Evolutionary conservation across 2,329 filamentous ascomycete genomes (phyloP), one percentile per base, ranked within the genome.

Genomic region (Thelonectria blattea): DNA sequence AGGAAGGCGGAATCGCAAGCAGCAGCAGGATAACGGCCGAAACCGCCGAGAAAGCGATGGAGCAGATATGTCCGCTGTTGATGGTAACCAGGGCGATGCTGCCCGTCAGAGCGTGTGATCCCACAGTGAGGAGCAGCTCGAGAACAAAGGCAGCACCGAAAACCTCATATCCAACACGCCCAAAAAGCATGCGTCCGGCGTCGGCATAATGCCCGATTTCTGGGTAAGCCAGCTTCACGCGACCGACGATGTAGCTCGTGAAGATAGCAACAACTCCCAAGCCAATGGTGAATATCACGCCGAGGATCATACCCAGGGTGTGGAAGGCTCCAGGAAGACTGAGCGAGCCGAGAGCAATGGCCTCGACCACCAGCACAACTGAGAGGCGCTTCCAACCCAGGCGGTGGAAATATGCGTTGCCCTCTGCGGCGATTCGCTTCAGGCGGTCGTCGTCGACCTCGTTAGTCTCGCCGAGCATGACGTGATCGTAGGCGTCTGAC

Each of bases 41-140:
- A 5, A 61, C 55, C 17, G 55, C 59, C 3, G 59, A 61, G 30
- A 61, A 61, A 18, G 55, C 59, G 39, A 61, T 58, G 3, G 59
- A 61, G 15, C 59, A 61, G 46, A 61, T 50, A 39, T 61, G 41
- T 22, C 59, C 59, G 18, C 59, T 54, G 27, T 61, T 61, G n/a
- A 61, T 54, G 30, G 51, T 57, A 50, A 61, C 59, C 5, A 61
- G 54, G 30, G 59, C 59, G 14, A 61, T 61, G 12, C 59, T 61
- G 3, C 59, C 59, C 15, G 59, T 61, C 17, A 61, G 18, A 10
- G 59, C 59, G 46, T 61, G 59, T 9, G 59, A 61, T 46, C 59
- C 59, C 17, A 61, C 59, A 7, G 56, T 56, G 14, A 61, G n/a
- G 30, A 58, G 50, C 20, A 61, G 18, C 55, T 61, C 59, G 18